A percentile compares a stretch with the other conserved stretches of the same genome.
Evolutionary conservation across 345 rosid species (phyloP).

Genomic region (Salix koriyanagi): DNA sequence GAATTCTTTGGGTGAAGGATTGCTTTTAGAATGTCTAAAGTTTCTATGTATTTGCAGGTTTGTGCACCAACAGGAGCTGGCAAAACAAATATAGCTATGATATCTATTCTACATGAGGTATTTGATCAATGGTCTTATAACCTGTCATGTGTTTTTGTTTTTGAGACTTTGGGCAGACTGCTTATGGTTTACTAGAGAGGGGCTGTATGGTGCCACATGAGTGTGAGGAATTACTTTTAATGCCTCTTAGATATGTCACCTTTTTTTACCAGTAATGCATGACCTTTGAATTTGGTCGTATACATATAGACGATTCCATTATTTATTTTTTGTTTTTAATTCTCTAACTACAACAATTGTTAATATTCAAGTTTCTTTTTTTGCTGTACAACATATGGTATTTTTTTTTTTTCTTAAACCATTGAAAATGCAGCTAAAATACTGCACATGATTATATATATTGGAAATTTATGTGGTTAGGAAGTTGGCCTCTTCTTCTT

Average conservation of each 20-base stretch:
- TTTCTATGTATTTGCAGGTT: constrained; percentile 54
- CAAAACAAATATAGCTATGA: constrained; percentile 96
- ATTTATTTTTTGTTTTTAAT: neutral
- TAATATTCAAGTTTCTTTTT: neutral
- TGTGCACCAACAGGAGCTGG: constrained; percentile 99
- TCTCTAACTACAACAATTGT: neutral
- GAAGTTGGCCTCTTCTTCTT: neutral
- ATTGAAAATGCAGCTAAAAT: neutral
- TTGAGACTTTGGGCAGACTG: neutral
- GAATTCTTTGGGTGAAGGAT: neutral
- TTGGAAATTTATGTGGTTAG: neutral
- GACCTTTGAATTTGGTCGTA: neutral
- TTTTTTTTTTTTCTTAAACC: neutral
- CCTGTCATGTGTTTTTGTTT: too few species aligned
- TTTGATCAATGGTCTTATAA: neutral
- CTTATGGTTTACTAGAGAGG: neutral
- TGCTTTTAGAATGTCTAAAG: constrained; percentile 1
- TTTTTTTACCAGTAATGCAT: too few species aligned
- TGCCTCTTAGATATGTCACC: neutral
- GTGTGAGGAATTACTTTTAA: neutral
- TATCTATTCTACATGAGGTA: constrained; percentile 92
- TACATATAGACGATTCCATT: neutral
- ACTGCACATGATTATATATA: neutral
- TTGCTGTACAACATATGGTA: neutral
- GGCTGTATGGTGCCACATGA: neutral